Evolutionary conservation across 2,329 filamentous ascomycete genomes (phyloP), one percentile per base, ranked within the genome.

Genomic region (Penicillium sp.): DNA sequence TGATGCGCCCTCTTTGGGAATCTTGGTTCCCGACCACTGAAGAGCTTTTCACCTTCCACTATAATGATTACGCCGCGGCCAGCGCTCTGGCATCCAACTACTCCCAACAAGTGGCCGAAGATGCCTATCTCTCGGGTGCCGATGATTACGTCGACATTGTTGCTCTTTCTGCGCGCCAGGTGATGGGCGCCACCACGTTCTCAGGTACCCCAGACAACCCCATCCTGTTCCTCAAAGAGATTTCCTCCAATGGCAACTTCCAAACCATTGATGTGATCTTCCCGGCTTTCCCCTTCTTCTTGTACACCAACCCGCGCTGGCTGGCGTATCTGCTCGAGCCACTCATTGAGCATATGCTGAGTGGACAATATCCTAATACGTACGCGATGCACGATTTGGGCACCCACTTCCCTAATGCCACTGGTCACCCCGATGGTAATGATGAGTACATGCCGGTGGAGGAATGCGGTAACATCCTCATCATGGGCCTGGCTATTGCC

Each of bases 211-310:
- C 83, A 3, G 82, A 90, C 3, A 79, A 84, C 56, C 87, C 88
- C 0, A 80, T 93, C 39, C 70, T 94, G 21, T 94, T 94, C 72
- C 74, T 93, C 54, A 94, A 94, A 67, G 90, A 94, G 69, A 93
- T 94, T 51, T 90, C 88, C 1, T 91, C 87, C 2, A 88, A 93
- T 62, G 89, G 89, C 4, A 93, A 95, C 64, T 86, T 86, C 70
- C 89, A 94, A 67, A 94, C 89, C 0, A 87, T 94, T 10, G 89
- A 93, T 73, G 88, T 95, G 51, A 93, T 95, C 62, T 94, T 91
- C 75, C 90, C 89, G 0, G 82, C 89, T 0, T 92, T 90, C 71
- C 89, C 90, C 0, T 94, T 93, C 78, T 93, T 93, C 76, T 70
- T 93, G 18, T 94, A 93, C 67, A 91, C 89, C 16, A 91, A 92